Base-by-base conservation (phyloP, 495 filamentous ascomycete genomes). In the Aspergillus steynii region DNA sequence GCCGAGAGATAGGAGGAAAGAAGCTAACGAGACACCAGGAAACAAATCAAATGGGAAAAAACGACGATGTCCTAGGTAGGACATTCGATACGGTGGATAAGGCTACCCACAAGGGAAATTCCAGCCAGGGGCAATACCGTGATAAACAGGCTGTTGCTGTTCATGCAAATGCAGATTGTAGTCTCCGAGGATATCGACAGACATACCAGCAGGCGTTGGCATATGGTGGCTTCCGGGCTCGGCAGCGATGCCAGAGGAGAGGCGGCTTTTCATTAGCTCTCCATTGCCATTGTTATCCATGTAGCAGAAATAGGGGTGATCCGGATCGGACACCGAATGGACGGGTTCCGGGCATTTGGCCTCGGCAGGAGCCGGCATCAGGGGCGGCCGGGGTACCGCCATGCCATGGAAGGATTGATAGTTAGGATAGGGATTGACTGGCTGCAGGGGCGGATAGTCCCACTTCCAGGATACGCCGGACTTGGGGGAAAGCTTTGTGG, bases 381-480 rank as follows among this genome's bases (percentile, higher is more conserved):
- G 49, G 0, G 63, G 56, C 1, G 68, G 60, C 14, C 67, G 69
- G 6, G 63, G 64, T 26, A 73, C 28, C 3, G 61, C 12, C 55
- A 75, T 64, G 3, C 65, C 67, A 10, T 68, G 68, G 51, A 70
- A 75, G 3, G 69, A 71, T 0, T 64, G 50, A 50, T 70, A 77
- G 55, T 42, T 61, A 37, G 68, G 67, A 50, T 69, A 68, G 0
- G 67, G 71, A 10, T 29, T n/a, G 3, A 65, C 56, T 8, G 64
- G 56, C 1, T 70, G 67, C 9, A 71, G 56, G 9, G 67, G 58
- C 32, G 71, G 75, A 47, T 71, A 61, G 59, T 76, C 71, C 75
- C 77, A 79, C 53, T 73, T 72, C 73, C 71, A 74, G 34, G 54
- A 60, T 2, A 62, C 60, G 29, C 37, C 53, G n/a, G 29, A 64